Conservation (phyloP, 2,329 filamentous ascomycete species). For the Blastomyces gilchristii region DNA sequence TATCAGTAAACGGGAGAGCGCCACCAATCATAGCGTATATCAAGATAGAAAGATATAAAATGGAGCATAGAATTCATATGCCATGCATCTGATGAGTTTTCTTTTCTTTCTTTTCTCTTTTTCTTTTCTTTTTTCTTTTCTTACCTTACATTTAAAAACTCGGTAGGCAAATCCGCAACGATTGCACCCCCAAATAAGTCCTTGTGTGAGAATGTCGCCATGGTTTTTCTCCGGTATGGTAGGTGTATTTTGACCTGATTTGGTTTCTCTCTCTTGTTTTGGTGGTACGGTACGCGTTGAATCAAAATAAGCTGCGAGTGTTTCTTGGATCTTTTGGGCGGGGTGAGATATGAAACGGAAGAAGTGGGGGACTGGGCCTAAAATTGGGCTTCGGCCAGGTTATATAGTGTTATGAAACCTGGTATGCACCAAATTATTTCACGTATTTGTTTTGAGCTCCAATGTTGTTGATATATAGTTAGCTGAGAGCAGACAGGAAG, state of each 20-base stretch:
- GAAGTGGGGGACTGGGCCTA: neutral
- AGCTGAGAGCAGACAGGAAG: neutral
- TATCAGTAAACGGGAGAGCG: neutral
- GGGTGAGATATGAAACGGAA: neutral
- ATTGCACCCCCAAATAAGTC: constrained; percentile 22
- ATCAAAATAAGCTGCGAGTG: neutral
- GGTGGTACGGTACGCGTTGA: neutral
- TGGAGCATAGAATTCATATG: neutral
- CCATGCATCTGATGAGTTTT: neutral
- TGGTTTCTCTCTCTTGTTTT: neutral
- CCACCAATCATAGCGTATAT: neutral
- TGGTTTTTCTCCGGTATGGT: neutral
- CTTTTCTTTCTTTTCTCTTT: neutral
- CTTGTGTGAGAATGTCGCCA: constrained; percentile 8
- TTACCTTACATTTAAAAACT: constrained; percentile 20
- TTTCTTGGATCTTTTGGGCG: neutral
- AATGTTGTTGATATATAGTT: neutral
- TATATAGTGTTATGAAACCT: neutral
- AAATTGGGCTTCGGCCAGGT: no score
- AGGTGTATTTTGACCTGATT: neutral
- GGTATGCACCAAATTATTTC: neutral
- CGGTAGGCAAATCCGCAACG: constrained; percentile 16
- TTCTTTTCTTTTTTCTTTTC: neutral
- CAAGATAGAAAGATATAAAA: neutral
- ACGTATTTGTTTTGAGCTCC: neutral